Percentiles rank a stretch among this genome's conserved stretches.
These are phyloP conservation scores for Chlorokybus atmophyticus DNA, from an alignment of 139 green algal species.

Conservation along the genomic window DNA sequence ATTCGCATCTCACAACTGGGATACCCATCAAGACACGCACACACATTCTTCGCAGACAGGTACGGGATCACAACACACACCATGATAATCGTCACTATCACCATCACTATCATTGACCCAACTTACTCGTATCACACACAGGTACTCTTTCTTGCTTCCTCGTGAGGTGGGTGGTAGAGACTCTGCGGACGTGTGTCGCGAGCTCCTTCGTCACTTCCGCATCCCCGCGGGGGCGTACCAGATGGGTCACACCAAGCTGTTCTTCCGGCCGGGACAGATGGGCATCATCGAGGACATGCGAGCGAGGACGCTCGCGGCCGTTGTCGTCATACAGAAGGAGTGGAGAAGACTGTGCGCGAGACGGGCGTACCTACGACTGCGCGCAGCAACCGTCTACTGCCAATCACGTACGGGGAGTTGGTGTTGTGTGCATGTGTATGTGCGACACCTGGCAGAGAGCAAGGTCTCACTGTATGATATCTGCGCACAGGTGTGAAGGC, in stretches of 20 bases:
- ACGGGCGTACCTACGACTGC: too few relatives aligned
- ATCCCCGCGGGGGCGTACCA: slow-evolving; percentile 36
- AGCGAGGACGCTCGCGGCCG: not conserved
- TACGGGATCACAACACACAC: too few relatives aligned
- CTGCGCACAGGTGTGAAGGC: too few relatives aligned
- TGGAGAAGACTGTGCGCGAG: not conserved
- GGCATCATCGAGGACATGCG: slow-evolving; percentile 13
- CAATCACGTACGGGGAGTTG: too few relatives aligned
- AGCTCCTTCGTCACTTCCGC: not conserved
- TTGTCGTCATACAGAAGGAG: slow-evolving; percentile 4
- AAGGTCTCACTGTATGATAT: too few relatives aligned
- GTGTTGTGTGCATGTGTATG: too few relatives aligned
- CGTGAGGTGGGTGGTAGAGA: not conserved
- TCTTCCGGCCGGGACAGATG: slow-evolving; percentile 67
- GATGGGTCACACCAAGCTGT: slow-evolving; percentile 68
- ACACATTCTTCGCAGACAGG: slow-evolving; percentile 64
- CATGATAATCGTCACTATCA: not conserved
- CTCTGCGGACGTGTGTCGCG: not conserved
- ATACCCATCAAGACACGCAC: slow-evolving; percentile 72
- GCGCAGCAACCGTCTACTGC: too few relatives aligned
- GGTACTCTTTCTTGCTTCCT: not conserved
- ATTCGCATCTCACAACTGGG: slow-evolving; percentile 87
- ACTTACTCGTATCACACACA: not conserved
- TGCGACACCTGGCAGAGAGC: too few relatives aligned
- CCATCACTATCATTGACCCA: slow-evolving; percentile 1